A percentile compares a stretch with the other conserved stretches of the same genome.
phyloP scores from a whole-genome alignment of 192 early-diverging fungal genomes.

The Cladochytrium replicatum region DNA sequence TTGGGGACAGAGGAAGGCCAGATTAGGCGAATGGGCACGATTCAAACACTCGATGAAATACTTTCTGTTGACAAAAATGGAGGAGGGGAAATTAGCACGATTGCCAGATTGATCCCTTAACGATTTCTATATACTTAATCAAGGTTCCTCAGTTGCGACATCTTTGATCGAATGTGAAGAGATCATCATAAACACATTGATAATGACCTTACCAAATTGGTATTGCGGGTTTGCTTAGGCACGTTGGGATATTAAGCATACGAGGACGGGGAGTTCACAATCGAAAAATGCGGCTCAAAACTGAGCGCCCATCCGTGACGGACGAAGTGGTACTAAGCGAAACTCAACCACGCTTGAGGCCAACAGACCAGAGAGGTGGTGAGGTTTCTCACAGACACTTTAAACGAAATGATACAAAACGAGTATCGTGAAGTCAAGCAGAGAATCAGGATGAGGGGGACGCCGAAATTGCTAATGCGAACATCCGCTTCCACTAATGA shows the following conservation, averaged over 20 bases:
- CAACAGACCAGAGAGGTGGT: conserved; percentile 41
- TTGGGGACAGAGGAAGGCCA: conserved; percentile 89
- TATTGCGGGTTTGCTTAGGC: conserved; percentile 25
- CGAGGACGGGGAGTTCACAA: conserved; percentile 53
- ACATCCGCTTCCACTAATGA: conserved; percentile 63
- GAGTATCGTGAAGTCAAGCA: conserved; percentile 41
- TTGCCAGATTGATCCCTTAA: conserved; percentile 67
- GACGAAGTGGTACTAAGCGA: conserved; percentile 52
- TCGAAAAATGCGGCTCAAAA: conserved; percentile 61
- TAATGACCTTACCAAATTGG: too few relatives aligned
- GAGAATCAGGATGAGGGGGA: conserved; percentile 20
- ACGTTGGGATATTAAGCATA: conserved; percentile 55
- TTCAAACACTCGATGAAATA: conserved; percentile 82
- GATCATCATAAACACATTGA: conserved; percentile 3
- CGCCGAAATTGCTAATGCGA: conserved; percentile 15
- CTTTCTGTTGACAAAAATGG: conserved; percentile 55
- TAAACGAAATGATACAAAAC: conserved; percentile 51
- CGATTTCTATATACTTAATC: conserved; percentile 75
- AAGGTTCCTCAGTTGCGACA: conserved; percentile 87
- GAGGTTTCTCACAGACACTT: conserved; percentile 46
- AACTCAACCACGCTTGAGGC: conserved; percentile 31
- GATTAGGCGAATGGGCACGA: conserved; percentile 71
- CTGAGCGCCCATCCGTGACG: conserved; percentile 82
- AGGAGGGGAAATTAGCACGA: conserved; percentile 95
- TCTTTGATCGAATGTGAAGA: conserved; percentile 78